A percentile compares a stretch with the other conserved stretches of the same genome.
phyloP scores from a whole-genome alignment of 345 rosid species.

The Euphorbia peplus region DNA sequence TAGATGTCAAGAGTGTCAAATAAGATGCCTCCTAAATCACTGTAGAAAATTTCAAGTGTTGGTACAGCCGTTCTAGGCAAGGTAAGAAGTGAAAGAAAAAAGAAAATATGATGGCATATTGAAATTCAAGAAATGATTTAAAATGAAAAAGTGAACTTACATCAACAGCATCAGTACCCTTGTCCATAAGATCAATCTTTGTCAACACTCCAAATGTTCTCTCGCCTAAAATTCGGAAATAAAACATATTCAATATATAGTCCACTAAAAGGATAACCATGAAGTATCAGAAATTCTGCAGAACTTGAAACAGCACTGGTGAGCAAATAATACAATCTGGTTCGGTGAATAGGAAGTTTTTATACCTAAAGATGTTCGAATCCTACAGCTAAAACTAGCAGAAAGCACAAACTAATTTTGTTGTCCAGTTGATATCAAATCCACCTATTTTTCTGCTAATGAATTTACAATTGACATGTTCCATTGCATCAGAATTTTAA shows the following conservation, averaged over 20 bases:
- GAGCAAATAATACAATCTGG: background rate
- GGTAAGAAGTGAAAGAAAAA: background rate
- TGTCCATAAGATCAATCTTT: constrained; percentile 93
- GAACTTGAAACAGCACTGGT: background rate
- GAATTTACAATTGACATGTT: constrained; percentile 3
- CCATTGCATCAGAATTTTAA: background rate
- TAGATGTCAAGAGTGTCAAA: background rate
- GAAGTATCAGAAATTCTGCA: background rate
- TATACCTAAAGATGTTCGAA: background rate
- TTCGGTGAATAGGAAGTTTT: background rate
- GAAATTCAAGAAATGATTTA: constrained; percentile 4
- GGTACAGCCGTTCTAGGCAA: background rate
- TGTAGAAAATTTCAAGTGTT: background rate
- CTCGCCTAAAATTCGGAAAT: constrained; percentile 54
- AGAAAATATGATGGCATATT: background rate
- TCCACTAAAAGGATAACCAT: background rate
- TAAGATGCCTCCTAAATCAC: background rate
- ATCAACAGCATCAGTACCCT: constrained; percentile 92
- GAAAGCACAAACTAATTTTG: background rate
- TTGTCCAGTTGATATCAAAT: background rate
- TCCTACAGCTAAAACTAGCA: background rate
- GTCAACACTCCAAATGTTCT: constrained; percentile 89
- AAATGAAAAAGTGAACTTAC: constrained; percentile 52
- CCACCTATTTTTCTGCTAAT: background rate
- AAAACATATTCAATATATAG: constrained; percentile 13